Percentiles rank a stretch among this genome's conserved stretches.
These are phyloP conservation scores for Theileria orientalis DNA, from an alignment of 169 alveolate species.

Conservation along the genomic window DNA sequence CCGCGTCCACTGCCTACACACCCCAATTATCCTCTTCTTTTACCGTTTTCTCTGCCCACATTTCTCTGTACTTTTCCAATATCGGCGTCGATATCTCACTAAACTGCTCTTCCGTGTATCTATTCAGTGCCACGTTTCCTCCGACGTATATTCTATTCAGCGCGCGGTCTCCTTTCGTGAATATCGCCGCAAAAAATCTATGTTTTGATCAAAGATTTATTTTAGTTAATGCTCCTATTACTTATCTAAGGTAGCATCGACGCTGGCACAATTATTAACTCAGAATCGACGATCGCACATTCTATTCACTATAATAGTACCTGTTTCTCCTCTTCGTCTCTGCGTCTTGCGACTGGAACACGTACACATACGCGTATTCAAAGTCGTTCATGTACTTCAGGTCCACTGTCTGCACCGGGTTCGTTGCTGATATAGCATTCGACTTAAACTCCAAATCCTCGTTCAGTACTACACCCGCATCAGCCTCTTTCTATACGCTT, in stretches of 20 bases:
- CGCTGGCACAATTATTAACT: neutral
- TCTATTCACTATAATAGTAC: neutral
- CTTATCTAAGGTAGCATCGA: neutral
- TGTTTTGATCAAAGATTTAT: neutral
- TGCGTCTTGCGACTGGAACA: slow-evolving; percentile 50
- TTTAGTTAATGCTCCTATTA: slow-evolving; percentile 10
- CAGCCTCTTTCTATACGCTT: neutral
- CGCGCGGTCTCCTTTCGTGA: slow-evolving; percentile 14
- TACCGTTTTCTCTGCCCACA: slow-evolving; percentile 46
- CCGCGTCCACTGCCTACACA: slow-evolving; percentile 55
- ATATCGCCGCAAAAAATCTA: slow-evolving; percentile 40
- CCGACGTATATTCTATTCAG: slow-evolving; percentile 52
- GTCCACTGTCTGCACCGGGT: slow-evolving; percentile 34
- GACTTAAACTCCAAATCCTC: slow-evolving; percentile 23
- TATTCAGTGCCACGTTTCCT: slow-evolving; percentile 45
- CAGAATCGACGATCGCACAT: neutral
- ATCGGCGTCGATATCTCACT: slow-evolving; percentile 46
- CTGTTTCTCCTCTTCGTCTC: slow-evolving; percentile 46
- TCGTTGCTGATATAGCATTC: slow-evolving; percentile 23
- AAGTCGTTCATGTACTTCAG: slow-evolving; percentile 62
- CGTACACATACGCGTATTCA: slow-evolving; percentile 48
- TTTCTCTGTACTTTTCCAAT: slow-evolving; percentile 57
- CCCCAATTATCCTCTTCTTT: slow-evolving; percentile 42
- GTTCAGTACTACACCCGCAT: slow-evolving; percentile 21
- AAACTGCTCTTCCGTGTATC: slow-evolving; percentile 62